phyloP scores from a whole-genome alignment of 768 basidiomycete species.

The Gloeostereum incarnatum region DNA sequence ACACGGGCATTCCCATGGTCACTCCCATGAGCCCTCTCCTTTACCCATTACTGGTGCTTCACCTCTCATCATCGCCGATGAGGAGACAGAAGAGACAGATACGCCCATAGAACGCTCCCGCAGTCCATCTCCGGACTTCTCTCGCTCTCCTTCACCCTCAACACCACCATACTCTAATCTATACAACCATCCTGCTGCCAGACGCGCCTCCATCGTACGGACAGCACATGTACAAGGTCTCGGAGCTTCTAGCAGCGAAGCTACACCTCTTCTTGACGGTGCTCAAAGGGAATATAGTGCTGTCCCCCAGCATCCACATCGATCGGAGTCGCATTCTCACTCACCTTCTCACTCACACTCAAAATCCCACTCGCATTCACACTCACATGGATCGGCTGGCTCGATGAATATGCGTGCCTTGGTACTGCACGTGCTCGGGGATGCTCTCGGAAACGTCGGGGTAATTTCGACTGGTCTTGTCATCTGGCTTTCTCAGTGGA shows the following conservation, averaged over 20 bases:
- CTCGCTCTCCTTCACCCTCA: no score
- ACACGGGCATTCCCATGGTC: conserved; percentile 59
- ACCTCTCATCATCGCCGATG: conserved; percentile 10
- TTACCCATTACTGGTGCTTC: conserved; percentile 14
- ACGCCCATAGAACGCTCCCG: conserved; percentile 17
- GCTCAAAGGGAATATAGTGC: no score
- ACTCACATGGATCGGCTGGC: conserved; percentile 45
- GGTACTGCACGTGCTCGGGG: conserved; percentile 89
- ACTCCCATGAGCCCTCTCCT: conserved; percentile 30
- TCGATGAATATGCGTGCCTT: conserved; percentile 99
- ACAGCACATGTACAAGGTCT: conserved; percentile 80
- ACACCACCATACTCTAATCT: conserved; percentile 51
- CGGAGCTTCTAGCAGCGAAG: no score
- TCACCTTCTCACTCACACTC: no score
- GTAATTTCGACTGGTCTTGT: conserved; percentile 93
- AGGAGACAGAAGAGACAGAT: conserved; percentile 17
- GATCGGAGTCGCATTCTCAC: no score
- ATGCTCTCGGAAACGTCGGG: conserved; percentile 96
- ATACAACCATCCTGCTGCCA: conserved; percentile 67
- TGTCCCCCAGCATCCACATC: no score
- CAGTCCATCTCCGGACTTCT: no score
- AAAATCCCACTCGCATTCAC: conserved; percentile 18
- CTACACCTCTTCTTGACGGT: no score
- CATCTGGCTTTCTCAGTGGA: conserved; percentile 85
- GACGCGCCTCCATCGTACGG: conserved; percentile 66